Evolutionary conservation across 2,329 filamentous ascomycete genomes (phyloP).

Genomic region (Pseudogymnoascus sp.): DNA sequence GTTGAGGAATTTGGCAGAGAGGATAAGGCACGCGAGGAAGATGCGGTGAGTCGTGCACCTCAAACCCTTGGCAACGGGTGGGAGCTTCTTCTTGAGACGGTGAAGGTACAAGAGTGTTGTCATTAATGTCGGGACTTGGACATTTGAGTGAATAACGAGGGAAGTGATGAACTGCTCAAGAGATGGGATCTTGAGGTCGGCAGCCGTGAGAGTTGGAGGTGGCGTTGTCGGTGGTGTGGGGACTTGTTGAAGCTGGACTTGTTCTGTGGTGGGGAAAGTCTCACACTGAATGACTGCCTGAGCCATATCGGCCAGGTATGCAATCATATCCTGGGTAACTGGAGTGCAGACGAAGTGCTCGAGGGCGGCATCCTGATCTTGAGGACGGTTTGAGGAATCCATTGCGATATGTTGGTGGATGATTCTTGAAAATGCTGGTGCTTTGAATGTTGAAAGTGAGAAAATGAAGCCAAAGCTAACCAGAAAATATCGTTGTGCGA

Average conservation of each 20-base stretch:
- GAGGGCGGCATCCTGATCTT: conserved; percentile 50
- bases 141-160: conserved; percentile 85
- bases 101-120: conserved; percentile 89
- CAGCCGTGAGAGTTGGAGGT: conserved; percentile 35
- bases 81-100: conserved; percentile 74
- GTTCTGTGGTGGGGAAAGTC: conserved; percentile 41
- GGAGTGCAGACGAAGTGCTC: conserved; percentile 74
- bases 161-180: conserved; percentile 88
- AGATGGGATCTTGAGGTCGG: conserved; percentile 57
- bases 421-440: not conserved
- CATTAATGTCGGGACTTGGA: conserved; percentile 96
- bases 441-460: conserved; percentile 4
- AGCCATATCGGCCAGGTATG: conserved; percentile 66
- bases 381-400: not conserved
- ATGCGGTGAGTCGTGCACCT: conserved; percentile 96
- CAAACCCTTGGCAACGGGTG: conserved; percentile 91
- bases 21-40: conserved; percentile 81
- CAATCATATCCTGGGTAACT: conserved; percentile 69
- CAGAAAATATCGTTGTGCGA: not conserved
- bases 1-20: conserved; percentile 93
- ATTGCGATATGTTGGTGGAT: not conserved
- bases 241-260: conserved; percentile 26
- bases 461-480: conserved; percentile 7
- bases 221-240: conserved; percentile 33
- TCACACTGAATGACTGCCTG: conserved; percentile 76